These are phyloP conservation scores for Rhododendron mucronatum DNA, from an alignment of 148 eudicot genomes.

Conservation along the genomic window DNA sequence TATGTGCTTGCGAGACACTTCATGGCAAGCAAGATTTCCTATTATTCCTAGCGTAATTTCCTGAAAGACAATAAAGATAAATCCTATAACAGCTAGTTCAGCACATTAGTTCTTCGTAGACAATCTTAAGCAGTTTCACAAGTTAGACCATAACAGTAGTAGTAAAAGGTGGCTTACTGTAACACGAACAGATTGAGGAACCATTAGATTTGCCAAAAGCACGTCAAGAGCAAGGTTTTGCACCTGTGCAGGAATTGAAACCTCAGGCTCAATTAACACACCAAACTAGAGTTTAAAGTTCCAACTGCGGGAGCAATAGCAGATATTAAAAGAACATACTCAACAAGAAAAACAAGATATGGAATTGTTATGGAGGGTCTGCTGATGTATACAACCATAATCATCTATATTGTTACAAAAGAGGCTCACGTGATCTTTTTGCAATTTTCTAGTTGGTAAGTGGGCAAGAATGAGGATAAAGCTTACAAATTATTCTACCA, in stretches of 20 bases:
- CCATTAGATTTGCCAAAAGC: constrained; percentile 67
- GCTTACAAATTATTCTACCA: not conserved
- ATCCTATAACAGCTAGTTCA: constrained; percentile 9
- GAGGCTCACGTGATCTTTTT: not conserved
- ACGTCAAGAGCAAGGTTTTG: constrained; percentile 84
- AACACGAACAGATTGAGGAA: constrained; percentile 59
- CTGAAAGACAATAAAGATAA: constrained; percentile 29
- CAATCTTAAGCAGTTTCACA: not conserved
- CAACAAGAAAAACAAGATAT: not conserved
- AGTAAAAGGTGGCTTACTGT: constrained; percentile 44
- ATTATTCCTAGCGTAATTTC: constrained; percentile 87
- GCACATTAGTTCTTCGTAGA: not conserved
- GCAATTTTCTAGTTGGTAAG: not conserved
- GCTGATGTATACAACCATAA: not conserved
- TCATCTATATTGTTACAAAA: not conserved
- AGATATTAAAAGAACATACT: not conserved
- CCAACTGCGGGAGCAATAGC: not conserved
- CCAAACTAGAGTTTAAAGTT: not conserved
- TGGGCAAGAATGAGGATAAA: not conserved
- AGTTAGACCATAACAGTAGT: not conserved
- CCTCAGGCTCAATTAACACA: constrained; percentile 4
- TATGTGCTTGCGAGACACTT: constrained; percentile 46
- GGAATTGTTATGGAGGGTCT: not conserved
- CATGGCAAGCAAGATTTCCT: constrained; percentile 95
- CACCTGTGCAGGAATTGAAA: constrained; percentile 43